Evolutionary conservation across 1,139 yeast genomes (phyloP), one percentile per base, ranked within the genome.

Genomic region (Debaryomycetaceae sp.): DNA sequence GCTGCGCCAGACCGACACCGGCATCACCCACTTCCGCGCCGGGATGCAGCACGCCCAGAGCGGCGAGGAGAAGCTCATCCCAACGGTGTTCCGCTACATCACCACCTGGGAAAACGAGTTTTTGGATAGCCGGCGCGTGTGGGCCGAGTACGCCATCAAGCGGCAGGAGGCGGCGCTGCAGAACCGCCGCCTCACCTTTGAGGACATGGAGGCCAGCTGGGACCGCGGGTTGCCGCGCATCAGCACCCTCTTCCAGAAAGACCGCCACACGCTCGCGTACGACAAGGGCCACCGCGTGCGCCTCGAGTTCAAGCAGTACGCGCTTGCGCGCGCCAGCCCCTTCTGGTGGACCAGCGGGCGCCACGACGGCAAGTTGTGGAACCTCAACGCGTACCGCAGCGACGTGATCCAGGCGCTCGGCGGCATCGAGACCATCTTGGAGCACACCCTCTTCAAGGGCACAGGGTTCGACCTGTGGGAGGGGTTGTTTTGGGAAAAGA

Each of bases 381-480:
- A 89, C 48, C 64, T 93, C 41, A 85, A 84, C 48, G 82, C 95
- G 1, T 93, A 93, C 51, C 71, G 98, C 44, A 82, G 96, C 0
- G 99, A 93, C 58, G 96, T 91, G 2, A 89, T 93, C 26, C 97
- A 91, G 56, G 96, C 97, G 0, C 67, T 93, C 6, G 99, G 99
- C 26, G 99, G 99, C 32, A 84, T 93, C 40, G 97, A 91, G 48
- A 88, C 98, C 0, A 91, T 93, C 51, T 58, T 93, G 41, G 98
- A 91, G 48, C 99, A 93, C 48, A 88, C 98, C 0, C 59, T 93
- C 32, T 93, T 91, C 64, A 85, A 85, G 51, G 98, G 95, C 14
- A 93, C 99, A 1, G 98, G 98, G 0, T 93, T 93, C 52, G 95
- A 84, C 46, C 84, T 94, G 7, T 93, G 98, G 98, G 99, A 93